Evolutionary conservation across 768 basidiomycete species (phyloP).

Genomic region (Phaffia australis): DNA sequence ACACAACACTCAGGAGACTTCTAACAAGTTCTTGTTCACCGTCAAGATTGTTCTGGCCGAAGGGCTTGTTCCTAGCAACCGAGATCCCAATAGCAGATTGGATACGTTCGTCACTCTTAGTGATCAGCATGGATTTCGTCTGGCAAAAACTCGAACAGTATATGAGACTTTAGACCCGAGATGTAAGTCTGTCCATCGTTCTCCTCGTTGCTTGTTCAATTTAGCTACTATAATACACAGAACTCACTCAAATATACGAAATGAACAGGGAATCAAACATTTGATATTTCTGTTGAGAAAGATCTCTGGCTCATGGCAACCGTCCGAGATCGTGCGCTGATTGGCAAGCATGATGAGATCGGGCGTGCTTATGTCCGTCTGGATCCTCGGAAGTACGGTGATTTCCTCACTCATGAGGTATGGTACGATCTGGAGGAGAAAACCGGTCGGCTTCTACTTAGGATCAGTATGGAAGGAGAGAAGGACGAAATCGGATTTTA

Average conservation of each 20-base stretch:
- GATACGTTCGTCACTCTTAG: slow-evolving; percentile 92
- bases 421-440: slow-evolving; percentile 78
- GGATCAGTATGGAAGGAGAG: slow-evolving; percentile 97
- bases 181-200: slow-evolving; percentile 48
- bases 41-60: slow-evolving; percentile 91
- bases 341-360: slow-evolving; percentile 79
- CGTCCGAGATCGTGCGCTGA: slow-evolving; percentile 73
- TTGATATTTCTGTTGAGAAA: slow-evolving; percentile 85
- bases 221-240: slow-evolving; percentile 1
- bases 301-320: slow-evolving; percentile 97
- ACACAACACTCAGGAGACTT: slow-evolving; percentile 50
- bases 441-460: slow-evolving; percentile 65
- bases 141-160: slow-evolving; percentile 91
- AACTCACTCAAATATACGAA: neutral
- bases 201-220: slow-evolving; percentile 17
- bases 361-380: slow-evolving; percentile 86
- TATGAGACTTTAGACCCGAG: slow-evolving; percentile 83
- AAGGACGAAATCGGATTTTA: slow-evolving; percentile 96
- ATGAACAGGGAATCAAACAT: slow-evolving; percentile 80
- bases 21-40: slow-evolving; percentile 70
- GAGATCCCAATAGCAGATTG: slow-evolving; percentile 62
- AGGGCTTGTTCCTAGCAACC: slow-evolving; percentile 64
- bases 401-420: slow-evolving; percentile 79
- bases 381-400: slow-evolving; percentile 75
- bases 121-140: slow-evolving; percentile 75